These are phyloP conservation scores for Tetrahymena elliotti DNA, from an alignment of 73 alveolate species.

Conservation along the genomic window DNA sequence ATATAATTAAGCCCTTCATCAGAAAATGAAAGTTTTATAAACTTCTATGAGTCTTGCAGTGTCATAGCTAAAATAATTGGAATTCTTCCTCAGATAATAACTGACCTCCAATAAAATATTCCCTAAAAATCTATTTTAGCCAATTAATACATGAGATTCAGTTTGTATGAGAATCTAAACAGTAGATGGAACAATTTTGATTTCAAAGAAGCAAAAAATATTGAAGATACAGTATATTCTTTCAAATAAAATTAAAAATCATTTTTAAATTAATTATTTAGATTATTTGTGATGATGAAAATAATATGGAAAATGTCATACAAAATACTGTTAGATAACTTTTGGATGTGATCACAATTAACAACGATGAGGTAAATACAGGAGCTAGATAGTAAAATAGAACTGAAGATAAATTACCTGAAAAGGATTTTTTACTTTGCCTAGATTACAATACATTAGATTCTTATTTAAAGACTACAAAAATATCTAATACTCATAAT, in stretches of 20 bases:
- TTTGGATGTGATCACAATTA: background rate
- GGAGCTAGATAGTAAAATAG: background rate
- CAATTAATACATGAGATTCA: background rate
- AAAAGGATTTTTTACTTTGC: background rate
- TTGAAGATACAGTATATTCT: background rate
- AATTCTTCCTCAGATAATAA: background rate
- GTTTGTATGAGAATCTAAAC: background rate
- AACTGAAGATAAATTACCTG: background rate
- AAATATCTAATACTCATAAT: background rate
- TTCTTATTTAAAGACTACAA: background rate
- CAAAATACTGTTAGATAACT: background rate
- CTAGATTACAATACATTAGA: background rate
- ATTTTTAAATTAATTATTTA: background rate
- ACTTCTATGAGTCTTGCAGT: background rate
- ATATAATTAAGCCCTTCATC: background rate
- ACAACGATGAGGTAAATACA: background rate
- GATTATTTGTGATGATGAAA: background rate
- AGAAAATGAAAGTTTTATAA: background rate
- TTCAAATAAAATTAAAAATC: background rate
- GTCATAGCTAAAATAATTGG: background rate
- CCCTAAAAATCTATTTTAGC: background rate
- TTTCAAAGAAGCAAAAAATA: background rate
- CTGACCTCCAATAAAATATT: background rate
- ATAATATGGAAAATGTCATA: background rate
- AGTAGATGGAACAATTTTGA: background rate